phyloP scores from a whole-genome alignment of 768 basidiomycete genomes.

The Suillus placidus region DNA sequence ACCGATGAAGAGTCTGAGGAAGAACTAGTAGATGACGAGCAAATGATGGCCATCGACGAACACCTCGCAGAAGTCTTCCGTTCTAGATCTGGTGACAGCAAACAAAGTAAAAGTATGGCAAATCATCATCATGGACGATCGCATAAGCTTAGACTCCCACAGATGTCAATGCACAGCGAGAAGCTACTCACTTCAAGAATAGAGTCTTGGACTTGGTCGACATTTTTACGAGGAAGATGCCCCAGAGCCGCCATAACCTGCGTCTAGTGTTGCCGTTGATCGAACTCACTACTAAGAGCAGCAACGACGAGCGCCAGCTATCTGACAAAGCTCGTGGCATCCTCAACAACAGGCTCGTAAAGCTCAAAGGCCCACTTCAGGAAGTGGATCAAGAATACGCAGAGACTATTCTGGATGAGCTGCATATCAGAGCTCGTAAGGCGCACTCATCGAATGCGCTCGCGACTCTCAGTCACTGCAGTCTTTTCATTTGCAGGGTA shows the following conservation, averaged over 20 bases:
- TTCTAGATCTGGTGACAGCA: conserved; percentile 60
- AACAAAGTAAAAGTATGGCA: conserved; percentile 60
- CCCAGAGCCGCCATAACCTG: conserved; percentile 68
- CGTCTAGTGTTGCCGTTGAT: conserved; percentile 76
- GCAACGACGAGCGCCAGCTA: conserved; percentile 84
- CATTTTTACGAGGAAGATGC: conserved; percentile 75
- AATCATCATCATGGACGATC: not conserved
- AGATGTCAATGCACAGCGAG: conserved; percentile 75
- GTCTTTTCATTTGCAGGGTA: conserved; percentile 67
- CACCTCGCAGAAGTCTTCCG: conserved; percentile 89
- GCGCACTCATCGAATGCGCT: conserved; percentile 63
- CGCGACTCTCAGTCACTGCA: conserved; percentile 66
- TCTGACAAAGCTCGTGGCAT: conserved; percentile 85
- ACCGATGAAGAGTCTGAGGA: conserved; percentile 62
- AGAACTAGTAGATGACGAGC: conserved; percentile 91
- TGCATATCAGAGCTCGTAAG: conserved; percentile 76
- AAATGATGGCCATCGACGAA: conserved; percentile 96
- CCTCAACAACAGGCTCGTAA: conserved; percentile 70
- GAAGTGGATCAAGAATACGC: conserved; percentile 48
- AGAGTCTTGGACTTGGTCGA: conserved; percentile 95
- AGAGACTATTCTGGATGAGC: conserved; percentile 52
- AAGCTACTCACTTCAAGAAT: conserved; percentile 96
- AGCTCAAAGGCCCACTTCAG: conserved; percentile 58
- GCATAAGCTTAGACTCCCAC: conserved; percentile 7
- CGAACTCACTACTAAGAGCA: conserved; percentile 66